Evolutionary conservation across 352 stramenopile species (phyloP), one percentile per base, ranked within the genome.

Genomic region (Pythium apleroticum): DNA sequence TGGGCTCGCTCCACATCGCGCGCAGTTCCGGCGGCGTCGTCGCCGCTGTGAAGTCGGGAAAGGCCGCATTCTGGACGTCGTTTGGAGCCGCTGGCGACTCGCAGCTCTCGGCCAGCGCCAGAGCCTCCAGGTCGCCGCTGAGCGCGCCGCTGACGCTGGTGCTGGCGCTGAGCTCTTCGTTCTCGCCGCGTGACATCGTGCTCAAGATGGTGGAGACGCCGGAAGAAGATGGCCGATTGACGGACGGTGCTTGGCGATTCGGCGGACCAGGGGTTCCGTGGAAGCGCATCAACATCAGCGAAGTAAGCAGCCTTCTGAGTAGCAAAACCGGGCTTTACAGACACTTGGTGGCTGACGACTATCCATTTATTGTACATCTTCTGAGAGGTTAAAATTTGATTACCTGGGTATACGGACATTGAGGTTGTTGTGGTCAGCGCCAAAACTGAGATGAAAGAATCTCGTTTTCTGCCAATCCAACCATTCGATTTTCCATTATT

Each of bases 1-100:
- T 73, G 17, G 86, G 80, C 35, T 89, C 80, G 48, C 52, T 63
- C 81, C 81, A 93, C 80, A 89, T 88, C 14, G 52, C 57, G 52
- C 77, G 76, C 63, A 89, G 78, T 39, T 68, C 58, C 11, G 56
- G 61, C 22, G 69, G 66, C 46, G 86, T 60, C 3, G 74, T 49
- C 15, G 61, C 68, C 49, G 78, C 80, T 30, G 77, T 74, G 37
- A 70, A 65, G 57, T 63, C 56, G 37, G 56, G 50, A 46, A 65
- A 53, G 1, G 30, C 52, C 1, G 12, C 9, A 30, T 39, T 9
- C 19, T 22, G 22, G 28, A 7, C 28, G 41, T 28, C 59, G 35
- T 8, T 37, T 24, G 33, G 14, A 33, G 30, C 30, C 0, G 30
- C 30, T 33, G 30, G 30, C 30, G 30, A 33, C 30, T 33, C 30